Conservation (phyloP, 768 basidiomycete genomes). For the Coprinopsis strossmayeri region DNA sequence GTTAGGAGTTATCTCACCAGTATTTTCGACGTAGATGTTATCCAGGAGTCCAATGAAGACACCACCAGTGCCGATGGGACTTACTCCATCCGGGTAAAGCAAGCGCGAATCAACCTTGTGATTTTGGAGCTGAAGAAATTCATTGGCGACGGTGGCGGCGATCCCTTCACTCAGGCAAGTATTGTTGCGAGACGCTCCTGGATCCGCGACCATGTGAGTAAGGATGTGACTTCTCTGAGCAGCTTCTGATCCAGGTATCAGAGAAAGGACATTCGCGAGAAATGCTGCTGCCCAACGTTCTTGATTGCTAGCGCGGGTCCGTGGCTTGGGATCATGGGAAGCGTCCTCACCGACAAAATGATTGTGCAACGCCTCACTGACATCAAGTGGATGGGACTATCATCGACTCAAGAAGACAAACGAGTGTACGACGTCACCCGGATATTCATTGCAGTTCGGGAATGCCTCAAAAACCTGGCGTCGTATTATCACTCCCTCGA, state of each 20-base stretch:
- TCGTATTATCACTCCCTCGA: conserved; percentile 12
- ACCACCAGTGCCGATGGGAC: background rate
- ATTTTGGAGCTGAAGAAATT: background rate
- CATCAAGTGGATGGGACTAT: conserved; percentile 15
- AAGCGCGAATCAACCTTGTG: background rate
- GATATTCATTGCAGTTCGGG: conserved; percentile 12
- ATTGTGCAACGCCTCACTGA: conserved; percentile 18
- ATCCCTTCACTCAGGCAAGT: background rate
- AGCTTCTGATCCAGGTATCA: background rate
- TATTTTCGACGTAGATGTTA: background rate
- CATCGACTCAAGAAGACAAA: conserved; percentile 15
- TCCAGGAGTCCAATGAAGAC: background rate
- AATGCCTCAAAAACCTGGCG: conserved; percentile 11
- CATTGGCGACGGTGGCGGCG: background rate
- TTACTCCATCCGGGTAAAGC: background rate
- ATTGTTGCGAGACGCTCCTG: background rate
- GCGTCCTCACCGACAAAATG: conserved; percentile 15
- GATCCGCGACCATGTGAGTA: background rate
- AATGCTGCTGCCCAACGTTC: conserved; percentile 17
- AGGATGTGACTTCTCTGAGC: background rate
- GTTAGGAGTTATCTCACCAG: background rate
- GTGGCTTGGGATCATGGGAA: conserved; percentile 15
- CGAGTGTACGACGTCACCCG: conserved; percentile 12
- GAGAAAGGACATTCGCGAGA: conserved; percentile 12
- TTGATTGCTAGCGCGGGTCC: conserved; percentile 15